Conservation (phyloP, 495 filamentous ascomycete species). For the Patellaria atrata region DNA sequence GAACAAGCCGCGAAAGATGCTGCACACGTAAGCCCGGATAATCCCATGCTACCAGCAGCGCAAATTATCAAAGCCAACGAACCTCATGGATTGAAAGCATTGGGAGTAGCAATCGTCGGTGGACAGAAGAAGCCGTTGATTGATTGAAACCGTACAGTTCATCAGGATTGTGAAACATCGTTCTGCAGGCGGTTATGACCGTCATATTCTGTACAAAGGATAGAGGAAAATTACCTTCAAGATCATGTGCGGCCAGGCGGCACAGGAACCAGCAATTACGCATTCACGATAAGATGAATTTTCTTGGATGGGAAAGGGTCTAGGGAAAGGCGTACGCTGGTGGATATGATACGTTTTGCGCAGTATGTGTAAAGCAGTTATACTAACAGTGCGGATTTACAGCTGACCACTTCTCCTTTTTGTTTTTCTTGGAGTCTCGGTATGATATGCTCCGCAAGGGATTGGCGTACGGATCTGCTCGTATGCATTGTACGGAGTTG, state of each 20-base stretch:
- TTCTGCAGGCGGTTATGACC: neutral
- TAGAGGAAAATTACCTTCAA: neutral
- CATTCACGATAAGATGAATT: too few relatives aligned
- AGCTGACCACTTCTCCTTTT: too few relatives aligned
- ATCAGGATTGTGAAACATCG: neutral
- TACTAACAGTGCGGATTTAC: too few relatives aligned
- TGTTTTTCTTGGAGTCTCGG: too few relatives aligned
- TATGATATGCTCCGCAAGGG: too few relatives aligned
- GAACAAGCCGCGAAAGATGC: constrained; percentile 90
- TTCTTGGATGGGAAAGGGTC: too few relatives aligned
- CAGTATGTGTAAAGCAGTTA: too few relatives aligned
- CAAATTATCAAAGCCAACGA: constrained; percentile 69
- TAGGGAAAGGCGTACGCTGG: too few relatives aligned
- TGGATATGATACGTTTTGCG: too few relatives aligned
- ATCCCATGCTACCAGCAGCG: constrained; percentile 72
- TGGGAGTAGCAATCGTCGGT: constrained; percentile 76
- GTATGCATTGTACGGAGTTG: too few relatives aligned
- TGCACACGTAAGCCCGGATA: constrained; percentile 68
- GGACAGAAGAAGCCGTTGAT: constrained; percentile 80
- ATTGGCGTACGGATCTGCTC: too few relatives aligned
- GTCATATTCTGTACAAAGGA: neutral
- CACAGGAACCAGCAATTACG: neutral
- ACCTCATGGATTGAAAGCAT: constrained; percentile 53
- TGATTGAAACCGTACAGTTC: constrained; percentile 42
- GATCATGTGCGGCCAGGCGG: neutral